phyloP scores from a whole-genome alignment of 2,329 filamentous ascomycete species.

The Verticillium nubilum region DNA sequence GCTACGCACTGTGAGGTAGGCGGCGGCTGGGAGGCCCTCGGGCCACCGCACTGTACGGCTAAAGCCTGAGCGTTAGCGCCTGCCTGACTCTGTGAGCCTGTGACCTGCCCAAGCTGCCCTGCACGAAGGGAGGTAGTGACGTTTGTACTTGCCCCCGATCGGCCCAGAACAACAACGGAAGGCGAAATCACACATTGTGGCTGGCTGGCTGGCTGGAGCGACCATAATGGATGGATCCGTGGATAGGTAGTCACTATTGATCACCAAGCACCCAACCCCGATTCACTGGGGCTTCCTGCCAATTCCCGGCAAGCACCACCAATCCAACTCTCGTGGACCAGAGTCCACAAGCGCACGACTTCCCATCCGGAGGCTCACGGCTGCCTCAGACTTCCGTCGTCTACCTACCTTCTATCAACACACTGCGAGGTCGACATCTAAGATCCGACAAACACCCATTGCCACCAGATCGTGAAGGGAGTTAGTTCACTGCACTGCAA shows the following conservation, averaged over 20 bases:
- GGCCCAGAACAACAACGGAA: not conserved
- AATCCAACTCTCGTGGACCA: not conserved
- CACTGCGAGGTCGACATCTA: not conserved
- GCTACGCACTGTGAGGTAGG: too few species aligned
- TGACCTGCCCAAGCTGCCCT: not conserved
- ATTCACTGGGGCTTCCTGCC: not conserved
- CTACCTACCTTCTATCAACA: not conserved
- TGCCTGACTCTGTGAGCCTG: not conserved
- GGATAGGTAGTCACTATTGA: not conserved
- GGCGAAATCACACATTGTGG: not conserved
- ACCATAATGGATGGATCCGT: not conserved
- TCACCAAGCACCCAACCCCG: not conserved
- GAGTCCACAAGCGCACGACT: not conserved
- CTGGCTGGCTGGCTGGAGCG: not conserved
- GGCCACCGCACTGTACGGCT: too few species aligned
- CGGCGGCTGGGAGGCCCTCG: too few species aligned
- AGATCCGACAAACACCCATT: not conserved
- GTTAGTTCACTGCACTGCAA: not conserved
- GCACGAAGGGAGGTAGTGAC: not conserved
- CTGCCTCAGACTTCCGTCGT: not conserved
- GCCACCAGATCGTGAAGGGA: not conserved
- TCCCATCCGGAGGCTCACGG: not conserved
- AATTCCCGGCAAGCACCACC: not conserved
- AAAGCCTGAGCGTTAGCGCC: too few species aligned
- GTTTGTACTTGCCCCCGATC: not conserved